These are phyloP conservation scores for Rhizophora apiculata DNA, from an alignment of 345 rosid genomes.

Conservation along the genomic window DNA sequence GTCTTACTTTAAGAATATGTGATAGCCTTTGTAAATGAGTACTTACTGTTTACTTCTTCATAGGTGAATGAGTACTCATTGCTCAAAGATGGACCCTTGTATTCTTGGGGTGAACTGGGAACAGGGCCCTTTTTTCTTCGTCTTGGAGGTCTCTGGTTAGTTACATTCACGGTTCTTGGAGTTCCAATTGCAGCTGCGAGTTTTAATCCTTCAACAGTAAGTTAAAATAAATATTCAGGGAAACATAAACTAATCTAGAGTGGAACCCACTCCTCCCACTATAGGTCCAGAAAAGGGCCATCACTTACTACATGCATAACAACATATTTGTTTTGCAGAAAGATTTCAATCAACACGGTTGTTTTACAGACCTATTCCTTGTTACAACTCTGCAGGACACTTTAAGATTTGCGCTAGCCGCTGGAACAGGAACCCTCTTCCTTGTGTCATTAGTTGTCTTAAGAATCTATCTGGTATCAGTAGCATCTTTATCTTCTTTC, in stretches of 20 bases:
- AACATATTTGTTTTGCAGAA: background rate
- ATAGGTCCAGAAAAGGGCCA: background rate
- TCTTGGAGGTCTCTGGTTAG: conserved; percentile 87
- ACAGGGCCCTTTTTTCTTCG: conserved; percentile 65
- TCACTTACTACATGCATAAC: background rate
- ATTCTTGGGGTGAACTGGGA: conserved; percentile 88
- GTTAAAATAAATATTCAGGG: background rate
- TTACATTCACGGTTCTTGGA: conserved; percentile 74
- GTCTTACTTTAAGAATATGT: too few relatives aligned
- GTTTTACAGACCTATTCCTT: background rate
- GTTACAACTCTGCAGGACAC: conserved; percentile 63
- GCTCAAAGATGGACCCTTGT: conserved; percentile 70
- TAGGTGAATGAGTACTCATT: conserved; percentile 91
- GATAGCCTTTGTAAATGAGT: too few relatives aligned
- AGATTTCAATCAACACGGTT: background rate
- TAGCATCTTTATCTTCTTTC: background rate
- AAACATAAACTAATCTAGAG: background rate
- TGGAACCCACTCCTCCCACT: background rate
- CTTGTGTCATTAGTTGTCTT: conserved; percentile 72
- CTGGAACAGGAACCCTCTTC: conserved; percentile 90
- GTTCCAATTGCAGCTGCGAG: conserved; percentile 91
- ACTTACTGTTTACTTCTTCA: conserved; percentile 6
- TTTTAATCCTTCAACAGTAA: conserved; percentile 87
- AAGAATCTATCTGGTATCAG: conserved; percentile 79
- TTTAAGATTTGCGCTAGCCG: conserved; percentile 75